A percentile compares a stretch with the other conserved stretches of the same genome.
Evolutionary conservation across 2,329 filamentous ascomycete genomes (phyloP).

Genomic region (Cytospora piceicola): DNA sequence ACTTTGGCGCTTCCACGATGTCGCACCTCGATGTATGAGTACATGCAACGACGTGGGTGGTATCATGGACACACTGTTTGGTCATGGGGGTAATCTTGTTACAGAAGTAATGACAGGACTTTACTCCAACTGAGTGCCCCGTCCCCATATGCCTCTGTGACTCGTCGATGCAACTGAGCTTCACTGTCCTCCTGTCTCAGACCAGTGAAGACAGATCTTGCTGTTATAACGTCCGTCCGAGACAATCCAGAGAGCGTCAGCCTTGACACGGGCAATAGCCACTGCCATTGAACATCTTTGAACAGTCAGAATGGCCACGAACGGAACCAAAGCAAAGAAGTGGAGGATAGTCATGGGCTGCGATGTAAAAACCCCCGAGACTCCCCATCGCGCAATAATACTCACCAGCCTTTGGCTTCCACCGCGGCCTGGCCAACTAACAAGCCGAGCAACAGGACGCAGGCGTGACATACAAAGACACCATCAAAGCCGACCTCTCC

Average conservation of each 20-base stretch:
- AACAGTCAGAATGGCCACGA: conserved; percentile 15
- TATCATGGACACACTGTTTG: not conserved
- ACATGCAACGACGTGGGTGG: not conserved
- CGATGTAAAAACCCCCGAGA: conserved; percentile 48
- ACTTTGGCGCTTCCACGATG: not conserved
- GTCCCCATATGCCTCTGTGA: not conserved
- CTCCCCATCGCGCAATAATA: not conserved
- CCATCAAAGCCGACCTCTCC: conserved; percentile 74
- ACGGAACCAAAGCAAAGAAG: conserved; percentile 41
- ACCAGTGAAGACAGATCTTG: not conserved
- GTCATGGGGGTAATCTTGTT: not conserved
- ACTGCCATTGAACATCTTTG: not conserved
- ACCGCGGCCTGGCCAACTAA: not conserved
- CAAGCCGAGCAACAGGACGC: conserved; percentile 56
- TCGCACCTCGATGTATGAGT: not conserved
- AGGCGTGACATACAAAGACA: conserved; percentile 77
- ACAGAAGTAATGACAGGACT: not conserved
- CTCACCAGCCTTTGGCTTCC: not conserved
- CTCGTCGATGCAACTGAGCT: not conserved
- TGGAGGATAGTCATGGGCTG: conserved; percentile 60
- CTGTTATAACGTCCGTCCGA: not conserved
- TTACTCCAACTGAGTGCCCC: not conserved
- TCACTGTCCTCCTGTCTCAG: not conserved
- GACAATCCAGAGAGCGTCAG: not conserved
- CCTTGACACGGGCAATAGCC: not conserved